Percentiles rank a stretch among this genome's conserved stretches.
Conservation (phyloP, 345 rosid genomes). For the Brassica rapa region DNA sequence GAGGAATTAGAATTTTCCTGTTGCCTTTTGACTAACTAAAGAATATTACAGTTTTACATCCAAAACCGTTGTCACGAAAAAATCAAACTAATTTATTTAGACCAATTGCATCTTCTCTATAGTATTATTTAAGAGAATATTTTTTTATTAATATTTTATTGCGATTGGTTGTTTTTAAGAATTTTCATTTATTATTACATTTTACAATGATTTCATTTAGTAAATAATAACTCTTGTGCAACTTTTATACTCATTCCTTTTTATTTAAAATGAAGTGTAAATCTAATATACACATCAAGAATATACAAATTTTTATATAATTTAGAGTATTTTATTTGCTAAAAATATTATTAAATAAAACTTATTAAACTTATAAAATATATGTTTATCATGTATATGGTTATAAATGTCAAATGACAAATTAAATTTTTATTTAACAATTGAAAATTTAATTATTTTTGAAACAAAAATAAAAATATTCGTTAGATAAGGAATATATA, state of each 20-base stretch:
- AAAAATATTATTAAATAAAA: too few species aligned
- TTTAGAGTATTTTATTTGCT: too few species aligned
- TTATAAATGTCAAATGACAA: neutral
- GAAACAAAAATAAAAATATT: neutral
- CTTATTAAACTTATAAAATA: too few species aligned
- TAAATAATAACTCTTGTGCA: neutral
- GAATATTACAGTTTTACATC: neutral
- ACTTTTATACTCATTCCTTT: neutral
- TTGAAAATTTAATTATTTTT: too few species aligned
- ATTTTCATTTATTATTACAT: neutral
- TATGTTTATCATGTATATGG: neutral
- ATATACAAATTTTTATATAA: too few species aligned
- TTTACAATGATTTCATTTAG: neutral
- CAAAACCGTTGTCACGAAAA: neutral
- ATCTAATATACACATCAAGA: neutral
- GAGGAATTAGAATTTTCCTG: constrained; percentile 12
- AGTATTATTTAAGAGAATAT: neutral
- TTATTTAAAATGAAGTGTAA: neutral
- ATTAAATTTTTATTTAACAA: too few species aligned
- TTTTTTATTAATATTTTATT: neutral
- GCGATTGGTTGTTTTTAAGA: neutral
- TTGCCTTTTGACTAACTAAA: constrained; percentile 18
- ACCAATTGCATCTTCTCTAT: neutral
- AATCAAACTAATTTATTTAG: neutral
- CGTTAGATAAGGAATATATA: neutral